These are phyloP conservation scores for Kandelia obovata DNA, from an alignment of 345 rosid species.

Conservation along the genomic window DNA sequence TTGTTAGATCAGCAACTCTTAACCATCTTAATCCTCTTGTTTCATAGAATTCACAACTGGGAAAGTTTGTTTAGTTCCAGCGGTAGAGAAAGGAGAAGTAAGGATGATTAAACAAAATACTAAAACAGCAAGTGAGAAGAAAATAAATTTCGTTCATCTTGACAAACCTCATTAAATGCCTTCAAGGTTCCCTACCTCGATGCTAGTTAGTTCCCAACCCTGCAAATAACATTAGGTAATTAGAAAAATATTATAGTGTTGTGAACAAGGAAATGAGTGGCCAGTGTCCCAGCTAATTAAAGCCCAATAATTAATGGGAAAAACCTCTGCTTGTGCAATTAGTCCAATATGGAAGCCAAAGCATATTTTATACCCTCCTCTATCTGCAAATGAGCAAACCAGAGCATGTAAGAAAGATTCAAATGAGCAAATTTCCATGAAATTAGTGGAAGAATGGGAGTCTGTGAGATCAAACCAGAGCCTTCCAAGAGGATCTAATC, in stretches of 20 bases:
- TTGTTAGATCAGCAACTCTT: constrained; percentile 55
- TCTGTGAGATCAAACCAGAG: not conserved
- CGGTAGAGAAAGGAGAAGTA: not conserved
- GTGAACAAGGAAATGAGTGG: not conserved
- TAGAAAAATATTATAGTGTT: constrained; percentile 9
- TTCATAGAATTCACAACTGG: constrained; percentile 31
- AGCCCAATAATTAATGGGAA: constrained; percentile 14
- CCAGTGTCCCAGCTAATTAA: not conserved
- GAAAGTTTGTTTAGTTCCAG: constrained; percentile 2
- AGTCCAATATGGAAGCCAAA: constrained; percentile 73
- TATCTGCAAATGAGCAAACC: constrained; percentile 37
- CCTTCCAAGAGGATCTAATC: not conserved
- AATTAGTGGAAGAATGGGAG: not conserved
- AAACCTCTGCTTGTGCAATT: constrained; percentile 72
- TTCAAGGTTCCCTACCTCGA: constrained; percentile 52
- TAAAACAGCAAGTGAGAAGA: constrained; percentile 10
- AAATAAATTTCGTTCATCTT: constrained; percentile 10
- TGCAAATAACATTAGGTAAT: constrained; percentile 17
- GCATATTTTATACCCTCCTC: constrained; percentile 80
- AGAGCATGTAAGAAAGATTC: not conserved
- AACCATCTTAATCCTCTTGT: constrained; percentile 58
- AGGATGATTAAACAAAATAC: not conserved
- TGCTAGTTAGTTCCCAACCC: constrained; percentile 48
- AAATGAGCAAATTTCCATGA: not conserved
- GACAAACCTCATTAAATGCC: constrained; percentile 48